phyloP scores from a whole-genome alignment of 2,329 filamentous ascomycete genomes.

The Claviceps sp. region DNA sequence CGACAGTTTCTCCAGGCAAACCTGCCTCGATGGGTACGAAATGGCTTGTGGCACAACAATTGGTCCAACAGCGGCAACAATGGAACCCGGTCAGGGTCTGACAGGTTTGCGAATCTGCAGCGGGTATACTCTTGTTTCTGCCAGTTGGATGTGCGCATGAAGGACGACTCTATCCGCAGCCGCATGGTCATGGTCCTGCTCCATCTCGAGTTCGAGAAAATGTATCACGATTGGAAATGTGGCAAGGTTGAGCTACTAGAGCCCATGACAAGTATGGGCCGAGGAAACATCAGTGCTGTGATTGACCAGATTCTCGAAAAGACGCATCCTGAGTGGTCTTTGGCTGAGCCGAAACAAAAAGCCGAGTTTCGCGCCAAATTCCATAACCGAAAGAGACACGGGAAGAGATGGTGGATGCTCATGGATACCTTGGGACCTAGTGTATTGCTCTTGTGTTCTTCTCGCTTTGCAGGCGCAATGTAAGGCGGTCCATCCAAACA shows the following conservation, averaged over 20 bases:
- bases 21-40: neutral
- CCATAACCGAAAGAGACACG: neutral
- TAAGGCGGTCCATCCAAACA: neutral
- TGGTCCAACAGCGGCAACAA: neutral
- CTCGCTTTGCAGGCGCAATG: neutral
- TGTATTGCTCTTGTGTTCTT: neutral
- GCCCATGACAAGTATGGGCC: neutral
- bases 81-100: neutral
- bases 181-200: slow-evolving; percentile 1
- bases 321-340: neutral
- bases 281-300: neutral
- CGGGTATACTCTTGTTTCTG: neutral
- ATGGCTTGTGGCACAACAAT: neutral
- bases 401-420: neutral
- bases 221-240: neutral
- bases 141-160: neutral
- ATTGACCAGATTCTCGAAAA: slow-evolving; percentile 1
- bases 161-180: neutral
- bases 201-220: neutral
- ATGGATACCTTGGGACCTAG: neutral
- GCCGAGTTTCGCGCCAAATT: neutral
- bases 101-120: neutral
- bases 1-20: neutral
- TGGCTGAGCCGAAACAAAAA: neutral
- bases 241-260: neutral